Base-by-base conservation (phyloP, 306 rosid genomes). In the Vigna nakashimae region DNA sequence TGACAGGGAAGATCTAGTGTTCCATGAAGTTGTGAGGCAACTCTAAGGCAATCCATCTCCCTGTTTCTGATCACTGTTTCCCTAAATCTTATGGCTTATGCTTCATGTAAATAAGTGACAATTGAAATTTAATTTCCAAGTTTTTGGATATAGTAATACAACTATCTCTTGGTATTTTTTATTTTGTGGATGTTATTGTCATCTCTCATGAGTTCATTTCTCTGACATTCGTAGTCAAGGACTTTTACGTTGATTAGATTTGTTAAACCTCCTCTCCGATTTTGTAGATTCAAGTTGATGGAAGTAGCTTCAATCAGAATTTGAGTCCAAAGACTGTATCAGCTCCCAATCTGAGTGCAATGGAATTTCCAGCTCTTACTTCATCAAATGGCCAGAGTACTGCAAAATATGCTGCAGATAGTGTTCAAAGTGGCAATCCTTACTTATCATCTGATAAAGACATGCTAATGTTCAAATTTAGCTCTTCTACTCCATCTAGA, bases 251-350 rank as follows among this genome's bases (percentile, higher is more conserved):
- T 50, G 42, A 71, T 65, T 20, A 24, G 55, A 14, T 62, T 18
- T 9, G 2, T 13, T 42, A 42, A 42, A 42, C 12, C 12, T 9
- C 30, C 42, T 45, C 66, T 77, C 67, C 79, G 42, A 80, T 69
- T 34, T 75, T 90, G 92, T 80, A 94, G 98, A 95, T 89, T 82
- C 98, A 94, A 92, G 96, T 92, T 34, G 98, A 94, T 78, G 87
- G 89, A 71, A 90, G 89, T 73, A 90, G 82, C 52, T 89, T 90
- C 83, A 83, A 58, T 86, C 97, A 89, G 80, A 92, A 88, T 86
- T 62, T 77, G 80, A 94, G 81, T 82, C 73, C 94, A 63, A 92
- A 92, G 96, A 84, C 90, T 58, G 24, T 89, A 73, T 83, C 91
- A 36, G 79, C 92, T 68, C 95, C 98, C 53, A 89, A 92, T 89